Percentiles rank a stretch among this genome's conserved stretches.
Evolutionary conservation across 306 rosid species (phyloP).

Genomic region (Vigna trinervia): DNA sequence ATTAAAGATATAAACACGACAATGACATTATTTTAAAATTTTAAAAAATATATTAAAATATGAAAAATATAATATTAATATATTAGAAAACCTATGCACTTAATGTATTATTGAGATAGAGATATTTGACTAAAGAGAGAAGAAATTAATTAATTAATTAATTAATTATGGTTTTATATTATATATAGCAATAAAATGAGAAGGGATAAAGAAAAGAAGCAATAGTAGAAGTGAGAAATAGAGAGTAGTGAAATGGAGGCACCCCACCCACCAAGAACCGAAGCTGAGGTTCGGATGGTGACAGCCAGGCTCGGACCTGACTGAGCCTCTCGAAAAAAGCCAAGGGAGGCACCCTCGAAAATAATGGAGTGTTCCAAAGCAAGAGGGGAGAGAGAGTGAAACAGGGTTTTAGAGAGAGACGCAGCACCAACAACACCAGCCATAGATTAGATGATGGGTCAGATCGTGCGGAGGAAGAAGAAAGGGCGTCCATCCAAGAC

Average conservation of each 20-base stretch:
- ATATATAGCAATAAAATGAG: neutral
- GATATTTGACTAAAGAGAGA: too few species aligned
- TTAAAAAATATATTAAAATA: too few species aligned
- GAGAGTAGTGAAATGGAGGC: neutral
- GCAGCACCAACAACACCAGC: neutral
- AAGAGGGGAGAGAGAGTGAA: constrained; percentile 52
- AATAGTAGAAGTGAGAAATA: neutral
- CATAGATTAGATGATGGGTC: constrained; percentile 66
- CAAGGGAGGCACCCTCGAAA: constrained; percentile 57
- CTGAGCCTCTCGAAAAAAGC: constrained; percentile 61
- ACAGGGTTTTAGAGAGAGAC: constrained; percentile 43
- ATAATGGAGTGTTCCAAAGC: constrained; percentile 62
- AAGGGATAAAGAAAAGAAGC: neutral
- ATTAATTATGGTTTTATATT: too few species aligned
- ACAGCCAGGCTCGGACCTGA: constrained; percentile 55
- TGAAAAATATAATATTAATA: too few species aligned
- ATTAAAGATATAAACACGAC: too few species aligned
- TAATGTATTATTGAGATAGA: too few species aligned
- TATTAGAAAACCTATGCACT: too few species aligned
- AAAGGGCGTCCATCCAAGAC: constrained; percentile 96
- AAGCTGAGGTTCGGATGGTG: constrained; percentile 50
- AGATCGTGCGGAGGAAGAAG: constrained; percentile 99
- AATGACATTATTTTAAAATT: too few species aligned
- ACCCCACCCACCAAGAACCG: constrained; percentile 39
- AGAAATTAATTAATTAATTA: too few species aligned